Conservation (phyloP, 441 rosid species). For the Sinapis alba region DNA sequence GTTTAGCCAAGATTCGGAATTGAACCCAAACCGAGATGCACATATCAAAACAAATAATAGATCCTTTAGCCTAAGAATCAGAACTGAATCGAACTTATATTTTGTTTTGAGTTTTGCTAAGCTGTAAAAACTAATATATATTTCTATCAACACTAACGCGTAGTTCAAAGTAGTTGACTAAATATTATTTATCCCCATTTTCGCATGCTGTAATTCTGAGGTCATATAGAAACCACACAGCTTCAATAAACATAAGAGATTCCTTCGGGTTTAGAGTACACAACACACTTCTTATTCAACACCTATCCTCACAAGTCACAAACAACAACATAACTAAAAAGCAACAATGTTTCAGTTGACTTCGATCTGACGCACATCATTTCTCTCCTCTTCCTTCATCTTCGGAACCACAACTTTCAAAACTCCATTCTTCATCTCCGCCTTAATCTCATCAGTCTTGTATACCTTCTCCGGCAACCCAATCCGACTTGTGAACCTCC, state of each 20-base stretch:
- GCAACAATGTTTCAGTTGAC: background rate
- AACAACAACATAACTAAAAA: background rate
- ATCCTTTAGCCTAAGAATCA: no score
- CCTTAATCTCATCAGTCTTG: constrained; percentile 54
- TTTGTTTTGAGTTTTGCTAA: no score
- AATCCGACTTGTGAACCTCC: constrained; percentile 57
- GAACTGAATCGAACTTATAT: no score
- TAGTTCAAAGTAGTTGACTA: no score
- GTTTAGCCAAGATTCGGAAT: no score
- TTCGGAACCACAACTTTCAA: constrained; percentile 62
- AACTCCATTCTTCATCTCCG: constrained; percentile 81
- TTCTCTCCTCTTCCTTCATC: constrained; percentile 46
- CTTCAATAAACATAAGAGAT: background rate
- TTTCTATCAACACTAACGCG: no score
- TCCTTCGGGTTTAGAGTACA: background rate
- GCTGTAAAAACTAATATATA: no score
- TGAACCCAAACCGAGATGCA: no score
- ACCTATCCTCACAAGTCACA: background rate
- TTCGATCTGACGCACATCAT: constrained; percentile 33
- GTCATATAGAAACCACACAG: background rate
- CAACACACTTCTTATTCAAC: constrained; percentile 13
- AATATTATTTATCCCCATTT: no score
- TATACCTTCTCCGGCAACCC: constrained; percentile 49
- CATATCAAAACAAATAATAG: no score
- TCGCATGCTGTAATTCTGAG: background rate